Conservation (phyloP, 2,329 filamentous ascomycete species). For the Capronia coronata region DNA sequence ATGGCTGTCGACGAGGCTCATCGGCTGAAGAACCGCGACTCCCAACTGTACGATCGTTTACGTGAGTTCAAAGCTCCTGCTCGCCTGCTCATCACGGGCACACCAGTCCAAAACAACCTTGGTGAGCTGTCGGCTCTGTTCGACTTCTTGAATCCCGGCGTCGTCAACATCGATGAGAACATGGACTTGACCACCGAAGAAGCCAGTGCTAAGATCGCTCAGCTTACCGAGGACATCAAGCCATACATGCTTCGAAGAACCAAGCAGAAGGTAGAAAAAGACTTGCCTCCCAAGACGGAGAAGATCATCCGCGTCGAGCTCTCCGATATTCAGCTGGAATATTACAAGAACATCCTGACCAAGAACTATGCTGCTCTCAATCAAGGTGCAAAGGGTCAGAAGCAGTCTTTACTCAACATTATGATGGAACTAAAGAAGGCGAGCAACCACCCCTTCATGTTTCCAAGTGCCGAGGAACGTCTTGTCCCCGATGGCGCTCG, state of each 20-base stretch:
- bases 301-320: slow-evolving; percentile 98
- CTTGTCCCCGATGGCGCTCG: slow-evolving; percentile 73
- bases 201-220: slow-evolving; percentile 78
- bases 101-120: slow-evolving; percentile 93
- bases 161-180: slow-evolving; percentile 83
- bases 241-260: slow-evolving; percentile 93
- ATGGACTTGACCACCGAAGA: slow-evolving; percentile 75
- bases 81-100: slow-evolving; percentile 89
- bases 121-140: slow-evolving; percentile 86
- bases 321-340: slow-evolving; percentile 91
- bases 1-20: slow-evolving; percentile 95
- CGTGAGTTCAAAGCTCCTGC: slow-evolving; percentile 81
- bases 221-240: slow-evolving; percentile 78
- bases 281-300: slow-evolving; percentile 92
- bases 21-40: slow-evolving; percentile 91
- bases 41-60: slow-evolving; percentile 81
- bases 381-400: slow-evolving; percentile 81
- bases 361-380: slow-evolving; percentile 93
- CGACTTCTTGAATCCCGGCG: slow-evolving; percentile 95
- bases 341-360: slow-evolving; percentile 98
- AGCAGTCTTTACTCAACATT: slow-evolving; percentile 91
- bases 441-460: slow-evolving; percentile 98
- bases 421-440: slow-evolving; percentile 99
- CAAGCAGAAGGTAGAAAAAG: slow-evolving; percentile 95
- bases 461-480: slow-evolving; percentile 84